A percentile compares a stretch with the other conserved stretches of the same genome.
These are phyloP conservation scores for Durotheca rogersii DNA, from an alignment of 495 filamentous ascomycete species.

Conservation along the genomic window DNA sequence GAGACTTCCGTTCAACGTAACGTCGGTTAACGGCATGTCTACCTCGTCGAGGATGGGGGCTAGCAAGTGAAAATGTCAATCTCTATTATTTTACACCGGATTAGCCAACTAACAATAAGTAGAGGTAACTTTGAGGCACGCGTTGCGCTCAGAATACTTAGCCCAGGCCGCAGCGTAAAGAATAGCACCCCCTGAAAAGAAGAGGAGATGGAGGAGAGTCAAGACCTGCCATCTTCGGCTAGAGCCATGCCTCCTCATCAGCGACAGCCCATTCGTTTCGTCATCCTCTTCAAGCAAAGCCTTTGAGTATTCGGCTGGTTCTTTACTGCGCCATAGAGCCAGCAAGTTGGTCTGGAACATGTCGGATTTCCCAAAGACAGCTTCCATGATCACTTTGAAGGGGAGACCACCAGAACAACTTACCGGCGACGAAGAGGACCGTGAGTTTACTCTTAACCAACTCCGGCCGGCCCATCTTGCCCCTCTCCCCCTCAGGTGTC, in stretches of 20 bases:
- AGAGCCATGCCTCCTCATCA: not conserved
- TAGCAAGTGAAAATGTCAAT: not conserved
- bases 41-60: conserved; percentile 21
- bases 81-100: not conserved
- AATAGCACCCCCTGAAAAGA: not conserved
- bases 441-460: not conserved
- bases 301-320: conserved; percentile 2
- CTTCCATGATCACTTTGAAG: not conserved
- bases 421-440: not conserved
- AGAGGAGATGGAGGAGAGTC: conserved; percentile 2
- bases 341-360: not conserved
- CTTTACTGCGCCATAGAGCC: conserved; percentile 1
- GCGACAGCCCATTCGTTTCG: not conserved
- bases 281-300: conserved; percentile 5
- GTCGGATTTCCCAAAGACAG: not conserved
- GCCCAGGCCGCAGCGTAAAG: conserved; percentile 14
- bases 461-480: not conserved
- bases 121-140: conserved; percentile 14
- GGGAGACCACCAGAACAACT: not conserved
- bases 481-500: too few relatives aligned
- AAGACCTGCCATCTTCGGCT: conserved; percentile 1
- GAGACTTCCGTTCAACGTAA: conserved; percentile 16
- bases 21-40: conserved; percentile 9
- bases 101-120: conserved; percentile 14
- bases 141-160: conserved; percentile 8